These are phyloP conservation scores for Tylopilus sp. DNA, from an alignment of 768 basidiomycete genomes.

Conservation along the genomic window DNA sequence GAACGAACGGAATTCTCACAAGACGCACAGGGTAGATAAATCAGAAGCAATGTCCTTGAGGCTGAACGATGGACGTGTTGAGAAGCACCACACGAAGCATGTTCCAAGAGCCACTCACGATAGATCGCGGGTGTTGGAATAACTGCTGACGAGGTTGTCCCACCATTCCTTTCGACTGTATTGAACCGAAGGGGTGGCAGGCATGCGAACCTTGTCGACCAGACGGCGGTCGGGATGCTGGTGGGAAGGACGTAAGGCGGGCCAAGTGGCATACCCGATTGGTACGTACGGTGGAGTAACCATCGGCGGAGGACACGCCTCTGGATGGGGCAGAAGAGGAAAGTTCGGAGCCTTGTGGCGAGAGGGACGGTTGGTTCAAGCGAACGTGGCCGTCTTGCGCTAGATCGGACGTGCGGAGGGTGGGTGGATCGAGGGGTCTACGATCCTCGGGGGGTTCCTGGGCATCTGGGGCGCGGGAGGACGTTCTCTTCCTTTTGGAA, in stretches of 20 bases:
- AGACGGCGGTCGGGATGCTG: slow-evolving; percentile 30
- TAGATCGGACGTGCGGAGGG: slow-evolving; percentile 25
- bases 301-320: slow-evolving; percentile 25
- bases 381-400: slow-evolving; percentile 23
- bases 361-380: slow-evolving; percentile 31
- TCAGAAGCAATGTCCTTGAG: slow-evolving; percentile 49
- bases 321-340: slow-evolving; percentile 29
- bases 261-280: background rate
- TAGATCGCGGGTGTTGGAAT: slow-evolving; percentile 39
- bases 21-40: slow-evolving; percentile 48
- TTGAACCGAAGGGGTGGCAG: slow-evolving; percentile 29
- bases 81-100: too few species aligned
- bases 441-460: slow-evolving; percentile 31
- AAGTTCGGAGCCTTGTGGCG: slow-evolving; percentile 30
- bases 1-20: background rate
- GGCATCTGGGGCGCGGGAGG: slow-evolving; percentile 30
- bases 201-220: slow-evolving; percentile 27
- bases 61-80: slow-evolving; percentile 28
- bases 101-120: slow-evolving; percentile 32
- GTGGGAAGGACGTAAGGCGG: slow-evolving; percentile 2
- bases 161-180: slow-evolving; percentile 43
- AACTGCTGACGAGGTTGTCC: slow-evolving; percentile 44
- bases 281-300: slow-evolving; percentile 24
- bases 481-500: slow-evolving; percentile 51
- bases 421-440: slow-evolving; percentile 25